A percentile compares a stretch with the other conserved stretches of the same genome.
Conservation (phyloP, 2,329 filamentous ascomycete species). For the Albophoma yamanashiensis region DNA sequence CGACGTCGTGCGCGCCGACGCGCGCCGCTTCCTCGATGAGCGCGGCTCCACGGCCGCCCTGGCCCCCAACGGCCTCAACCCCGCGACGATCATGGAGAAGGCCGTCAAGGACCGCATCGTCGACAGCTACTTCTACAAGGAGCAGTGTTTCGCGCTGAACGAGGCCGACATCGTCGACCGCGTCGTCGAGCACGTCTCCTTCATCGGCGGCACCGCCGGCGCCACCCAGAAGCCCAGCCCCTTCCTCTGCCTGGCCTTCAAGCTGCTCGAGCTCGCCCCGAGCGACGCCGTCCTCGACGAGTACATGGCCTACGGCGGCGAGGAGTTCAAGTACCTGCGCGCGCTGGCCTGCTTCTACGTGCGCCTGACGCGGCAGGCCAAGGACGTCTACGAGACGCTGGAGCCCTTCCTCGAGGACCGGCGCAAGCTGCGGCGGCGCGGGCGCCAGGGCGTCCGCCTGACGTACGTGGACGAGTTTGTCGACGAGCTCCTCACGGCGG, state of each 20-base stretch:
- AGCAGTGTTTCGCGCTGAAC: slow-evolving; percentile 95
- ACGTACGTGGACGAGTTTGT: slow-evolving; percentile 88
- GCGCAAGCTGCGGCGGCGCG: slow-evolving; percentile 71
- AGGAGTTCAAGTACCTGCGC: slow-evolving; percentile 76
- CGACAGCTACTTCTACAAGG: slow-evolving; percentile 96
- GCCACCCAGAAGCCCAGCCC: slow-evolving; percentile 77
- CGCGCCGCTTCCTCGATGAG: slow-evolving; percentile 75
- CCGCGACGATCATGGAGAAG: slow-evolving; percentile 92
- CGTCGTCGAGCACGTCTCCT: slow-evolving; percentile 70
- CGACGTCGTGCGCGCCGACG: slow-evolving; percentile 64
- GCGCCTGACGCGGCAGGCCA: slow-evolving; percentile 72
- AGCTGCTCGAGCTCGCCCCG: slow-evolving; percentile 81
- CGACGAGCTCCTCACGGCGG: slow-evolving; percentile 81
- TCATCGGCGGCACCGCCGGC: slow-evolving; percentile 82
- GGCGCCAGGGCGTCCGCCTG: slow-evolving; percentile 61
- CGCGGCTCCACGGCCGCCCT: slow-evolving; percentile 68
- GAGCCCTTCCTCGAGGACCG: slow-evolving; percentile 77
- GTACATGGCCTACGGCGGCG: slow-evolving; percentile 67
- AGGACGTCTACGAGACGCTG: slow-evolving; percentile 67
- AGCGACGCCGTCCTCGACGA: slow-evolving; percentile 67
- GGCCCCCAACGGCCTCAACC: slow-evolving; percentile 81
- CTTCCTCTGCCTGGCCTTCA: slow-evolving; percentile 90
- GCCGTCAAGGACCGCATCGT: slow-evolving; percentile 91
- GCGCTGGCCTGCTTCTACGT: slow-evolving; percentile 89
- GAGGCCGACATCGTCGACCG: slow-evolving; percentile 75